A percentile compares a stretch with the other conserved stretches of the same genome.
Conservation (phyloP, 768 basidiomycete species). For the Xerocomus brunneocitrinus region DNA sequence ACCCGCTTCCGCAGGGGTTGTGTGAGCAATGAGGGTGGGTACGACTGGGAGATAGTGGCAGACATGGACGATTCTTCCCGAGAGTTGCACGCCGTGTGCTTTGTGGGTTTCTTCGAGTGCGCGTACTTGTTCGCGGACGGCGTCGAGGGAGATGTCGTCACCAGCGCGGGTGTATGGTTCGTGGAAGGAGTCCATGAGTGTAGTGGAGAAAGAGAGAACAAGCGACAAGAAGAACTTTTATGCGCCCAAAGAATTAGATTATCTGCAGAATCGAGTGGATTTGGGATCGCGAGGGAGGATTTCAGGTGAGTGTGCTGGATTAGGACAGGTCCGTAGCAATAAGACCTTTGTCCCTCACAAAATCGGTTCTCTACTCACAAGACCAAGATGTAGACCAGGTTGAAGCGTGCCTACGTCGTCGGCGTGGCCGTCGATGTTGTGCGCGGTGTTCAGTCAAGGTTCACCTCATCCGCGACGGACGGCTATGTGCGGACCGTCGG, state of each 20-base stretch:
- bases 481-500: constrained; percentile 18
- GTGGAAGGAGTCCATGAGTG: constrained; percentile 64
- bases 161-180: constrained; percentile 64
- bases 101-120: constrained; percentile 69
- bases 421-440: neutral
- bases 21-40: constrained; percentile 50
- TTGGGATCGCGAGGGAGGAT: constrained; percentile 18
- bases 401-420: neutral
- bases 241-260: constrained; percentile 20
- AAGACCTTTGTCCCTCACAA: neutral
- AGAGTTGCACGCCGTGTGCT: constrained; percentile 66
- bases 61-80: constrained; percentile 88
- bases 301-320: constrained; percentile 24
- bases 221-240: constrained; percentile 15
- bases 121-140: constrained; percentile 69
- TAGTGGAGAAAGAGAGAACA: neutral
- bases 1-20: constrained; percentile 34
- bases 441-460: neutral
- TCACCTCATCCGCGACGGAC: neutral
- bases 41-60: constrained; percentile 85
- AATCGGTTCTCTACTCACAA: neutral
- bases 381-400: neutral
- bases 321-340: constrained; percentile 14
- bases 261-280: constrained; percentile 25
- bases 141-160: constrained; percentile 63